Percentiles rank a stretch among this genome's conserved stretches.
These are phyloP conservation scores for Kazachstania kunashirensis DNA, from an alignment of 805 yeast species.

Conservation along the genomic window DNA sequence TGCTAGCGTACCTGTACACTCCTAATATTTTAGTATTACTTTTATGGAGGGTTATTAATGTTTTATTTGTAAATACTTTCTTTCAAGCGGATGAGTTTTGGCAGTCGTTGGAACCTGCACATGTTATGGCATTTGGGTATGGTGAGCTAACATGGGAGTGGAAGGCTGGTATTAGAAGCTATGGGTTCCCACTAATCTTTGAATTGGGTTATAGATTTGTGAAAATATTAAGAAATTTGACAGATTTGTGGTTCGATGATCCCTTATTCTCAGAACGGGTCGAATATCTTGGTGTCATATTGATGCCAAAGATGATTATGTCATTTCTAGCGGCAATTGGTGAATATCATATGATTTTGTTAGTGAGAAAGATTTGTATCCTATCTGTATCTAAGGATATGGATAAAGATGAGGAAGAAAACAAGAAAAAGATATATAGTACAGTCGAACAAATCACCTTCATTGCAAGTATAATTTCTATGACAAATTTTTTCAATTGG, in stretches of 20 bases:
- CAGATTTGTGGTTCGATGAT: background rate
- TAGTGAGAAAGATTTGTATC: slow-evolving; percentile 31
- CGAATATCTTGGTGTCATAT: slow-evolving; percentile 35
- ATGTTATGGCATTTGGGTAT: slow-evolving; percentile 56
- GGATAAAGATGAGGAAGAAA: slow-evolving; percentile 9
- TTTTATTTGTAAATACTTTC: slow-evolving; percentile 57
- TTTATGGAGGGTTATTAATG: slow-evolving; percentile 46
- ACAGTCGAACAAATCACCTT: slow-evolving; percentile 6
- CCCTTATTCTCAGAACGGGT: slow-evolving; percentile 6
- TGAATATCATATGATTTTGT: slow-evolving; percentile 49
- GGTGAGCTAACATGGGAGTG: slow-evolving; percentile 96
- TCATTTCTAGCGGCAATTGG: slow-evolving; percentile 63
- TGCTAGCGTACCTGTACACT: background rate
- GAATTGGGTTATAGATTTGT: slow-evolving; percentile 24
- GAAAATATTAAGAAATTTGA: background rate
- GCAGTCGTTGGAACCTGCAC: slow-evolving; percentile 93
- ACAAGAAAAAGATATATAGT: background rate
- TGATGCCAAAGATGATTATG: slow-evolving; percentile 58
- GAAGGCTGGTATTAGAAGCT: slow-evolving; percentile 63
- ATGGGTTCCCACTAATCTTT: slow-evolving; percentile 69
- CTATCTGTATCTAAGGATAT: slow-evolving; percentile 13
- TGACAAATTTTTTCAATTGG: slow-evolving; percentile 56
- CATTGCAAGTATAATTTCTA: slow-evolving; percentile 16
- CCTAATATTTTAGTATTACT: slow-evolving; percentile 23
- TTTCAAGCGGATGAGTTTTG: slow-evolving; percentile 96